Evolutionary conservation across 371 early-diverging fungal species (phyloP).

Genomic region (Mucor racemosus): DNA sequence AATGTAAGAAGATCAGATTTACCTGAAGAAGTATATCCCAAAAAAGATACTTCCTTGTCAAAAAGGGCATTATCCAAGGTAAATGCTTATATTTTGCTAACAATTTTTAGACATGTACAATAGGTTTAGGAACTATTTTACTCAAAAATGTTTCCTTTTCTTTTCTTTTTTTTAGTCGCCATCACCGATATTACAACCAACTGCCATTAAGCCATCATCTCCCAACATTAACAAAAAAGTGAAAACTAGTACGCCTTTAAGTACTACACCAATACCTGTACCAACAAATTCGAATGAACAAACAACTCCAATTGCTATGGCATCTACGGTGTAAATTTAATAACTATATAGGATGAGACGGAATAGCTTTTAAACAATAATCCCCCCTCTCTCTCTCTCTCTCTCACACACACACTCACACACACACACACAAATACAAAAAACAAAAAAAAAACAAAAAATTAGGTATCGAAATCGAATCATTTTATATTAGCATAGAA

Average conservation of each 20-base stretch:
- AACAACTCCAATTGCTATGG: background rate
- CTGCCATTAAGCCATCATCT: background rate
- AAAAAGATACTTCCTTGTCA: background rate
- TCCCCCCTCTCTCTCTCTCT: background rate
- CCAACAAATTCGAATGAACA: background rate
- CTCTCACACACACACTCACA: background rate
- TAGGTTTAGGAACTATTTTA: too few species aligned
- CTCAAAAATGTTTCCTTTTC: too few species aligned
- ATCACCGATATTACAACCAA: slow-evolving; percentile 12
- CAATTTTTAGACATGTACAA: too few species aligned
- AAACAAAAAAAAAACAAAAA: background rate
- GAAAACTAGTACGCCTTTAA: background rate
- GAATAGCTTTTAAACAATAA: background rate
- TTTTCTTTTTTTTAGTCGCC: slow-evolving; percentile 7
- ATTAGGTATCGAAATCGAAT: background rate
- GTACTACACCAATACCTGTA: slow-evolving; percentile 5
- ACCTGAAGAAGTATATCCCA: slow-evolving; percentile 5
- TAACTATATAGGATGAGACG: background rate
- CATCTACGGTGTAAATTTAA: background rate
- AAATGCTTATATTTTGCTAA: background rate
- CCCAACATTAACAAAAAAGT: background rate
- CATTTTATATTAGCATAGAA: background rate
- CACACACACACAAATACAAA: background rate
- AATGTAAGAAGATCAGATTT: slow-evolving; percentile 9
- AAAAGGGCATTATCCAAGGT: slow-evolving; percentile 18